A percentile compares a stretch with the other conserved stretches of the same genome.
These are phyloP conservation scores for Neodidymelliopsis sp. DNA, from an alignment of 2,329 filamentous ascomycete genomes.

Conservation along the genomic window DNA sequence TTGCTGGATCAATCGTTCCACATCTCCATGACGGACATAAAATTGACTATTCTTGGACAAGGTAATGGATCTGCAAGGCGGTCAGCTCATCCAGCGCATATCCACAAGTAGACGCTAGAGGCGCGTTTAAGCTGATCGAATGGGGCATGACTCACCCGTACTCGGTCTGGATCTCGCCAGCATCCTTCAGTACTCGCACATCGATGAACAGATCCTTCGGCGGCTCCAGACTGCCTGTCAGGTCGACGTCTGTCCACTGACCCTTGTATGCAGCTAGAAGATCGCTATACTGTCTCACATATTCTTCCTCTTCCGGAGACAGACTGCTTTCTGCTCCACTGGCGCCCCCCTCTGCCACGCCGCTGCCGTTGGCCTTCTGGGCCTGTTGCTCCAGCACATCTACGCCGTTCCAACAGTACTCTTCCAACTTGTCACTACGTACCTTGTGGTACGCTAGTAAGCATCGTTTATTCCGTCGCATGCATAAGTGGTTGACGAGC, in stretches of 20 bases:
- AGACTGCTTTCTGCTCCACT: slow-evolving; percentile 72
- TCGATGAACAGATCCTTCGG: slow-evolving; percentile 97
- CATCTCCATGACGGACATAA: slow-evolving; percentile 93
- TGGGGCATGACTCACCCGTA: slow-evolving; percentile 75
- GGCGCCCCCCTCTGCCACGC: slow-evolving; percentile 54
- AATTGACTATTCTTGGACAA: slow-evolving; percentile 98
- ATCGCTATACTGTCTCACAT: slow-evolving; percentile 89
- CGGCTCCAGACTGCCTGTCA: slow-evolving; percentile 92
- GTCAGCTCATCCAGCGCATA: background rate
- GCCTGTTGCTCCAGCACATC: slow-evolving; percentile 75
- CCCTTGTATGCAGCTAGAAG: slow-evolving; percentile 96
- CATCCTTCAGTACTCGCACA: slow-evolving; percentile 93
- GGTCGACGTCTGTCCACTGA: slow-evolving; percentile 96
- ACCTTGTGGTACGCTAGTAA: slow-evolving; percentile 93
- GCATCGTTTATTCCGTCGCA: slow-evolving; percentile 95
- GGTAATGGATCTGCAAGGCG: slow-evolving; percentile 76
- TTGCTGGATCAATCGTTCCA: slow-evolving; percentile 91
- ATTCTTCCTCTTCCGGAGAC: slow-evolving; percentile 96
- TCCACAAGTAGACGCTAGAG: background rate
- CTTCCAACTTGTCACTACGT: slow-evolving; percentile 88
- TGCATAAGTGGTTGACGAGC: slow-evolving; percentile 91
- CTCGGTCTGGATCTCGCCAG: slow-evolving; percentile 98
- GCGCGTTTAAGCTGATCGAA: background rate
- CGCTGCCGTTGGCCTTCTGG: slow-evolving; percentile 44
- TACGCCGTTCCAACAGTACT: slow-evolving; percentile 88